Base-by-base conservation (phyloP, 1,284 basidiomycete species). In the Trichosporon sp. region DNA sequence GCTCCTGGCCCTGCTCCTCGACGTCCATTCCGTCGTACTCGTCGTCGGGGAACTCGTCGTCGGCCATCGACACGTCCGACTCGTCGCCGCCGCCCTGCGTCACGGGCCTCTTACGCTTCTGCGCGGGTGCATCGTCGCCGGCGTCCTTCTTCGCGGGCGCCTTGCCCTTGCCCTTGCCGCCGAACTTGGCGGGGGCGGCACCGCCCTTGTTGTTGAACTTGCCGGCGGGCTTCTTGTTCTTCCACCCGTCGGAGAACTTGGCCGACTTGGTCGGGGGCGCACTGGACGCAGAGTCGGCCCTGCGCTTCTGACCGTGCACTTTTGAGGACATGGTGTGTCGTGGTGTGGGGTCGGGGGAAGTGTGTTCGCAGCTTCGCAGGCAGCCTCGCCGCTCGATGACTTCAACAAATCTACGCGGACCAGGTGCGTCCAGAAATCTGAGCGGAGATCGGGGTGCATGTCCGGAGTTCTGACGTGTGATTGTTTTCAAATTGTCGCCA, bases 11-110 rank as follows among this genome's bases (percentile, higher is more conserved):
- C 18, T 67, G 65, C 21, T 62, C 73, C 62, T 72, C 72, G n/a
- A 70, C 75, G 21, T 72, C 70, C 12, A 70, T 71, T 12, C 72
- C 76, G 51, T 74, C 76, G 58, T 68, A 74, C 23, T 72, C 69
- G 13, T 68, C 70, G n/a, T 64, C 69, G 35, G 70, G 74, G 68
- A 70, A 70, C 29, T 72, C 77, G 51, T 74, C 70, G 35, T 74
- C 77, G 58, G 73, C 77, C 25, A 68, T 68, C n/a, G 68, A 69
- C 53, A 72, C 69, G 25, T 69, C 77, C 47, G 76, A 75, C 63
- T 75, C 77, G 65, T 75, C 77, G 7, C 75, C 78, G n/a, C 77
- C 77, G n/a, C 79, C 78, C 53, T 68, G 66, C 9, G 79, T 80
- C 44, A 80, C 75, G 15, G 78, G 79, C 42, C 69, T 73, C 73